Evolutionary conservation across 129 eudicot species (phyloP).

Genomic region (Dittrichia graveolens): DNA sequence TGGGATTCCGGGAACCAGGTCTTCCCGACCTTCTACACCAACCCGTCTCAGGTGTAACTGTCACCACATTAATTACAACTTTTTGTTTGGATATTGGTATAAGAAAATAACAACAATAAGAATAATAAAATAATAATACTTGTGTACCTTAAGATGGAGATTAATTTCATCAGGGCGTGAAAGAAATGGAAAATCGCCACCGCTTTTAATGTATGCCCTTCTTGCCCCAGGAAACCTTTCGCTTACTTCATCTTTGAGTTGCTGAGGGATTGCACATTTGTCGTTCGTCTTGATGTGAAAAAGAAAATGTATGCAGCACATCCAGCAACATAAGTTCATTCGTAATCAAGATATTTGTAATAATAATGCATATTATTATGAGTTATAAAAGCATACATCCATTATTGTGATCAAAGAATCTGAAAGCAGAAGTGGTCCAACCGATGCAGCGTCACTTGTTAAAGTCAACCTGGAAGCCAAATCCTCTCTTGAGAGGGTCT

Average conservation of each 20-base stretch:
- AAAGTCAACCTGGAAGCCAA: slow-evolving; percentile 93
- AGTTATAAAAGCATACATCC: slow-evolving; percentile 66
- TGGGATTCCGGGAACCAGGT: slow-evolving; percentile 61
- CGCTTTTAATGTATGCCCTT: slow-evolving; percentile 78
- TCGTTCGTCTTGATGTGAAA: slow-evolving; percentile 75
- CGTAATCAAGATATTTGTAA: slow-evolving; percentile 10
- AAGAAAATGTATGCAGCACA: slow-evolving; percentile 22
- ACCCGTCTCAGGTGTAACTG: slow-evolving; percentile 97
- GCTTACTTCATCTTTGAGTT: slow-evolving; percentile 84
- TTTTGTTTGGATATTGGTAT: background rate
- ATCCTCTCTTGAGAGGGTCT: slow-evolving; percentile 85
- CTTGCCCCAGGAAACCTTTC: slow-evolving; percentile 94
- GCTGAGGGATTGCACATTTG: slow-evolving; percentile 77
- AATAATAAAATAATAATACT: background rate
- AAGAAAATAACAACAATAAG: background rate
- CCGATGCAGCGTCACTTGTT: slow-evolving; percentile 76
- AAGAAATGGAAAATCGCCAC: slow-evolving; percentile 96
- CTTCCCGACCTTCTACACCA: slow-evolving; percentile 81
- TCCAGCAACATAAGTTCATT: background rate
- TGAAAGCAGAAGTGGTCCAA: slow-evolving; percentile 78
- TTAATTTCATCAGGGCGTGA: slow-evolving; percentile 97
- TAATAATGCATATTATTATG: slow-evolving; percentile 17
- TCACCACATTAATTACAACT: slow-evolving; percentile 14
- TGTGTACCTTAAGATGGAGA: slow-evolving; percentile 90
- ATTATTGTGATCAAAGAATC: slow-evolving; percentile 82